These are phyloP conservation scores for Conticribra guillardii DNA, from an alignment of 108 stramenopile species.

Conservation along the genomic window DNA sequence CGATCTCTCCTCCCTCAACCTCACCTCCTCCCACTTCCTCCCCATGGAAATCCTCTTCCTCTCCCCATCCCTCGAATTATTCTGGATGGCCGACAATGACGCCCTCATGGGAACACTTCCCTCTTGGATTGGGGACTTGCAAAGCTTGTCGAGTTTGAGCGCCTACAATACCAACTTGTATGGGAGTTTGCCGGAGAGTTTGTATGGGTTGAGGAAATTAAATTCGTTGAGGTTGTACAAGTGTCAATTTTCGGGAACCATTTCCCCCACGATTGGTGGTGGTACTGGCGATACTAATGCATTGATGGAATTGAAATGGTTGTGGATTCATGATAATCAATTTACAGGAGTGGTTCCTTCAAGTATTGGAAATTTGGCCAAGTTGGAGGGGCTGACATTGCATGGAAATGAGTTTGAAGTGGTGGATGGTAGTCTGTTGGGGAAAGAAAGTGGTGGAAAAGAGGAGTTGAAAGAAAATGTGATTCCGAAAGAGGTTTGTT, in stretches of 20 bases:
- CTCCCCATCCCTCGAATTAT: conserved; percentile 32
- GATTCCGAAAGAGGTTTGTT: conserved; percentile 25
- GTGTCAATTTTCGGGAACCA: conserved; percentile 27
- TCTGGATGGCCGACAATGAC: conserved; percentile 37
- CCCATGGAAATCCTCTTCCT: conserved; percentile 37
- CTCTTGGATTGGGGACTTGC: conserved; percentile 39
- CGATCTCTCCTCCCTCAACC: conserved; percentile 19
- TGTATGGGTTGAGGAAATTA: conserved; percentile 29
- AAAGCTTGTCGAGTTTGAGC: conserved; percentile 13
- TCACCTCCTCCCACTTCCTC: conserved; percentile 9
- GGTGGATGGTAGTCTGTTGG: not conserved
- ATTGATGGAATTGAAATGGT: conserved; percentile 36
- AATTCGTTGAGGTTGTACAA: conserved; percentile 37
- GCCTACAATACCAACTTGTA: conserved; percentile 20
- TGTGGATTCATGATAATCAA: conserved; percentile 49
- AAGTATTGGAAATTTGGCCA: conserved; percentile 16
- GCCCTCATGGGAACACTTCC: conserved; percentile 26
- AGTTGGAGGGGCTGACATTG: conserved; percentile 44
- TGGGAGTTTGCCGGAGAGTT: conserved; percentile 22
- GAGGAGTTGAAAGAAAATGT: conserved; percentile 5
- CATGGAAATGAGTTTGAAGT: conserved; percentile 37
- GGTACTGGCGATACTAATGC: conserved; percentile 23
- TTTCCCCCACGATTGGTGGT: too few relatives aligned
- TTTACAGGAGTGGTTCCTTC: conserved; percentile 37
- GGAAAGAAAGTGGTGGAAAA: not conserved